Evolutionary conservation across 768 basidiomycete genomes (phyloP).

Genomic region (Mycena belliarum): DNA sequence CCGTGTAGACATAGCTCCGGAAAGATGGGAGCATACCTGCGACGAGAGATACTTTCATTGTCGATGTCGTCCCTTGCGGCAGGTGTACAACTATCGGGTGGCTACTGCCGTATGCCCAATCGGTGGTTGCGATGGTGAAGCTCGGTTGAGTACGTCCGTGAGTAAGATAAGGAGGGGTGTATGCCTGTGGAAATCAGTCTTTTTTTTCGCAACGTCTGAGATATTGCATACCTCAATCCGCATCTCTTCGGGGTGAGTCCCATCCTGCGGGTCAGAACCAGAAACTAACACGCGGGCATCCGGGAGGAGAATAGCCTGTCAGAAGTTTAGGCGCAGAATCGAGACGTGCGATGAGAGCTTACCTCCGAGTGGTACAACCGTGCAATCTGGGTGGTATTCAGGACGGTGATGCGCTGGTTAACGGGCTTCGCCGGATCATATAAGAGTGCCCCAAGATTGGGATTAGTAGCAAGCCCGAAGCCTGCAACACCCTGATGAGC

Average conservation of each 20-base stretch:
- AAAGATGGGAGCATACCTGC: conserved; percentile 46
- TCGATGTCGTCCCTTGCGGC: conserved; percentile 42
- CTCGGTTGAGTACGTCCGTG: conserved; percentile 61
- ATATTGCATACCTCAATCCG: conserved; percentile 47
- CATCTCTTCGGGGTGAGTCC: conserved; percentile 73
- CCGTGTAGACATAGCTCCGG: conserved; percentile 7
- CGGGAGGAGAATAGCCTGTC: conserved; percentile 65
- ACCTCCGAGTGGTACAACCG: conserved; percentile 75
- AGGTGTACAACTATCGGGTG: conserved; percentile 53
- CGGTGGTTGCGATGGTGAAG: conserved; percentile 56
- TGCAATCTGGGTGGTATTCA: conserved; percentile 67
- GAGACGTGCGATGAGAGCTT: background rate
- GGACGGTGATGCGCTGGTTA: conserved; percentile 63
- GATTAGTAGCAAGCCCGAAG: conserved; percentile 67
- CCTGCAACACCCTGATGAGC: conserved; percentile 71
- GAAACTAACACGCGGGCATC: conserved; percentile 77
- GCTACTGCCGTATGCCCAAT: conserved; percentile 62
- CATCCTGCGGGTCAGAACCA: conserved; percentile 71
- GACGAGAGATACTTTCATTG: conserved; percentile 62
- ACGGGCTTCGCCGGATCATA: conserved; percentile 68
- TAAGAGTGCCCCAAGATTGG: conserved; percentile 64
- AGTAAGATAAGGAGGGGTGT: conserved; percentile 84
- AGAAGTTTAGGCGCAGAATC: conserved; percentile 31
- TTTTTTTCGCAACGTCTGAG: background rate
- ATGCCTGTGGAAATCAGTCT: conserved; percentile 41